A percentile compares a stretch with the other conserved stretches of the same genome.
Conservation (phyloP, 2,329 filamentous ascomycete genomes). For the Thelonectria discophora region DNA sequence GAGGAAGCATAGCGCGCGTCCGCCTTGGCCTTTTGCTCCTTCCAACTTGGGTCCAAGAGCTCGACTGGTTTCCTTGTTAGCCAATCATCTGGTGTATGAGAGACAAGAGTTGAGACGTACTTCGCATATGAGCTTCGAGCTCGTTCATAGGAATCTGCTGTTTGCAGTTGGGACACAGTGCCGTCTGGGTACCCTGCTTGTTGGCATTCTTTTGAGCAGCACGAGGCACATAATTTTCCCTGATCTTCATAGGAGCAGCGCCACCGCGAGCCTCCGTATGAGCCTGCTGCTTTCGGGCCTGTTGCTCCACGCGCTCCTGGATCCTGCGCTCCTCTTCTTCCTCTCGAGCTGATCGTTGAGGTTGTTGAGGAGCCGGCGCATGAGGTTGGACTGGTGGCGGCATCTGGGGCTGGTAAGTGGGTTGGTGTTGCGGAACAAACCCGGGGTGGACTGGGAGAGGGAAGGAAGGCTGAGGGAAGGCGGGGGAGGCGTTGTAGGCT, state of each 20-base stretch:
- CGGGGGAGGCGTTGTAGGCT: slow-evolving; percentile 61
- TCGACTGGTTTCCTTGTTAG: slow-evolving; percentile 72
- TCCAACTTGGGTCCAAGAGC: slow-evolving; percentile 92
- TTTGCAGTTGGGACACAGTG: slow-evolving; percentile 91
- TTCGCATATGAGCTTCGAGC: slow-evolving; percentile 91
- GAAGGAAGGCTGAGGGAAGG: slow-evolving; percentile 46
- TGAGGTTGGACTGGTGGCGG: slow-evolving; percentile 52
- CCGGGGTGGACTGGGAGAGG: slow-evolving; percentile 57
- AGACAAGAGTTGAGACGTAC: slow-evolving; percentile 54
- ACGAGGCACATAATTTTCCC: slow-evolving; percentile 89
- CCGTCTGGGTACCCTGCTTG: slow-evolving; percentile 70
- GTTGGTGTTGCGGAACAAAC: slow-evolving; percentile 50
- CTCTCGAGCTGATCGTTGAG: slow-evolving; percentile 56
- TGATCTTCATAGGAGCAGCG: slow-evolving; percentile 82
- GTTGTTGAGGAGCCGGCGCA: slow-evolving; percentile 36
- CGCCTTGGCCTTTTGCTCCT: slow-evolving; percentile 91
- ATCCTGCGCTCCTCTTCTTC: slow-evolving; percentile 72
- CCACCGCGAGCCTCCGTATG: slow-evolving; percentile 79
- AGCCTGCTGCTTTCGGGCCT: slow-evolving; percentile 74
- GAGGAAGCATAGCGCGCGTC: slow-evolving; percentile 86
- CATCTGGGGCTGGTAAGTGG: slow-evolving; percentile 47
- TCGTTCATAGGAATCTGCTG: slow-evolving; percentile 89
- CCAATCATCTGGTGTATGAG: not conserved
- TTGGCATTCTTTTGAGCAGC: slow-evolving; percentile 77
- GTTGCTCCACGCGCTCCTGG: slow-evolving; percentile 68